Conservation (phyloP, 2,329 filamentous ascomycete genomes). For the Apiospora saccharicola region DNA sequence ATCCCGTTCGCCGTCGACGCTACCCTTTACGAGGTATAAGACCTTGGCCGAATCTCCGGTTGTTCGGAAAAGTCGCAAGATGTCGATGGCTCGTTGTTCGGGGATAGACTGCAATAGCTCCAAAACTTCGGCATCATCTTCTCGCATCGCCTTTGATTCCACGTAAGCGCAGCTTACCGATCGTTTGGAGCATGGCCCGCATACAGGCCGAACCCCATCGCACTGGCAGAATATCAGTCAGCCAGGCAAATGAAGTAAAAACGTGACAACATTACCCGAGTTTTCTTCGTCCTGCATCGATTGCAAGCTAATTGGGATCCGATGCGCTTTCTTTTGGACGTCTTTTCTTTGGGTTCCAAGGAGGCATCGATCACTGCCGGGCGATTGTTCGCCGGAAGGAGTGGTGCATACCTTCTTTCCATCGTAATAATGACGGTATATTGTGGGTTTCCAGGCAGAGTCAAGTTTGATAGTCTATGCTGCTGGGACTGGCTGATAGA, state of each 20-base stretch:
- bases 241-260: background rate
- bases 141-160: background rate
- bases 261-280: background rate
- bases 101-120: background rate
- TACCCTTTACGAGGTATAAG: background rate
- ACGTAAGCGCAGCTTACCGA: background rate
- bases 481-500: no score
- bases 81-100: background rate
- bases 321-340: background rate
- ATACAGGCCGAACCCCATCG: conserved; percentile 4
- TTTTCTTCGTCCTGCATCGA: conserved; percentile 5
- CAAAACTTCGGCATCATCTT: background rate
- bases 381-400: conserved; percentile 1
- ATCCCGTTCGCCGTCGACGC: background rate
- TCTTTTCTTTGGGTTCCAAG: background rate
- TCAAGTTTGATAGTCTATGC: no score
- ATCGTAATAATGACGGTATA: conserved; percentile 1
- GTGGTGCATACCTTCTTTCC: conserved; percentile 5
- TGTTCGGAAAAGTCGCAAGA: background rate
- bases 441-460: background rate
- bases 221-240: background rate
- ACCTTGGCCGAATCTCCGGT: background rate
- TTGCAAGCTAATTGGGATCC: background rate
- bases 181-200: background rate
- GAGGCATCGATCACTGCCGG: background rate